Conservation (phyloP, 495 filamentous ascomycete species). For the Diplogelasinospora grovesii region DNA sequence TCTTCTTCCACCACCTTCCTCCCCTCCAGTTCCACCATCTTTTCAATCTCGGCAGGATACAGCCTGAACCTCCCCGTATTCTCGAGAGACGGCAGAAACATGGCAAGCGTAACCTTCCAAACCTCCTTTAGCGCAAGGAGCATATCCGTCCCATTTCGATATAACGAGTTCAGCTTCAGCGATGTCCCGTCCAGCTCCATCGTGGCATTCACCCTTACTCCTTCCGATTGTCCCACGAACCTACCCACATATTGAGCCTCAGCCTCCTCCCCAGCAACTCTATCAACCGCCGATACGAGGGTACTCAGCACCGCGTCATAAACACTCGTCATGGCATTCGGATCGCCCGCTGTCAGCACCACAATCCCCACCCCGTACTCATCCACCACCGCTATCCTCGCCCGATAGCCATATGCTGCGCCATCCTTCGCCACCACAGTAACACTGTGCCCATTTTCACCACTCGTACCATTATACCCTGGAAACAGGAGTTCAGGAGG, state of each 20-base stretch:
- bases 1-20: constrained; percentile 10
- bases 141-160: constrained; percentile 32
- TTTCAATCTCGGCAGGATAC: constrained; percentile 30
- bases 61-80: constrained; percentile 11
- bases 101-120: constrained; percentile 2
- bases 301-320: constrained; percentile 11
- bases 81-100: constrained; percentile 6
- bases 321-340: constrained; percentile 5
- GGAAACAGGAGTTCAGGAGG: constrained; percentile 10
- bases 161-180: constrained; percentile 23
- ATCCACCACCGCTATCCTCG: constrained; percentile 16
- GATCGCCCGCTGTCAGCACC: constrained; percentile 15
- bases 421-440: constrained; percentile 19
- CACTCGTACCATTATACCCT: not conserved
- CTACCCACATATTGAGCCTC: constrained; percentile 8
- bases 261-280: constrained; percentile 26
- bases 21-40: constrained; percentile 13
- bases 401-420: constrained; percentile 16
- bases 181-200: constrained; percentile 19
- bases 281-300: constrained; percentile 28
- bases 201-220: constrained; percentile 15
- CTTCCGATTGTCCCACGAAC: constrained; percentile 16
- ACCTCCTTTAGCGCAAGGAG: constrained; percentile 3
- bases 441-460: constrained; percentile 9
- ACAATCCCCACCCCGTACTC: constrained; percentile 20